A percentile compares a stretch with the other conserved stretches of the same genome.
Evolutionary conservation across 805 yeast genomes (phyloP).

Genomic region (Sugiyamaella americana): DNA sequence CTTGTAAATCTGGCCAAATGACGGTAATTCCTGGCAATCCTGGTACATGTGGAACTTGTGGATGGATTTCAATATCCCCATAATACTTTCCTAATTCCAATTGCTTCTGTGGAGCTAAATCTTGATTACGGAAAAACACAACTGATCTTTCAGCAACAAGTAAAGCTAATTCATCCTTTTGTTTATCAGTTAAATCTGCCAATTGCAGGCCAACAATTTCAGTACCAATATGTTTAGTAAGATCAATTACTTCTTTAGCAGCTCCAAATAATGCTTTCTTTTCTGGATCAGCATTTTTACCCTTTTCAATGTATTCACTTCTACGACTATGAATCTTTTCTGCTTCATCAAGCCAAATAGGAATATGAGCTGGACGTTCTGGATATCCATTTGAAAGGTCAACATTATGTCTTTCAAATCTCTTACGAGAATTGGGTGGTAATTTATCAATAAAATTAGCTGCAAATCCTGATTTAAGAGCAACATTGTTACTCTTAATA

Average conservation of each 20-base stretch:
- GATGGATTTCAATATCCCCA: constrained; percentile 37
- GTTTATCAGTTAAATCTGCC: constrained; percentile 38
- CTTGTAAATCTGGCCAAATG: constrained; percentile 31
- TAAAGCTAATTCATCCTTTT: constrained; percentile 44
- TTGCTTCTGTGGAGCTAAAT: constrained; percentile 39
- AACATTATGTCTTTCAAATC: constrained; percentile 35
- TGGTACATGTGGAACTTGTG: constrained; percentile 32
- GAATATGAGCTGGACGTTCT: constrained; percentile 34
- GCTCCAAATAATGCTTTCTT: constrained; percentile 38
- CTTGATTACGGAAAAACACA: constrained; percentile 46
- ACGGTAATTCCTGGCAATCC: constrained; percentile 24
- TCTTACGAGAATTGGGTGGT: constrained; percentile 21
- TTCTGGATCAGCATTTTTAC: constrained; percentile 34
- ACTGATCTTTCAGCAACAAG: constrained; percentile 46
- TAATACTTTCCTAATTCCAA: constrained; percentile 41
- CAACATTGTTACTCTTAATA: constrained; percentile 5
- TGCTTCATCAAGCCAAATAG: constrained; percentile 39
- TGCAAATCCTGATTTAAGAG: constrained; percentile 1
- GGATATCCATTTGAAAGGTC: constrained; percentile 40
- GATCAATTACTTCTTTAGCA: constrained; percentile 37
- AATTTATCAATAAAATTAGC: background rate
- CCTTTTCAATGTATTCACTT: constrained; percentile 32
- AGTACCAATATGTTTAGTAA: constrained; percentile 45
- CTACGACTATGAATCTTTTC: constrained; percentile 31
- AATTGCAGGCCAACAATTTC: constrained; percentile 45